These are phyloP conservation scores for Neurospora discreta DNA, from an alignment of 495 filamentous ascomycete genomes.

Conservation along the genomic window DNA sequence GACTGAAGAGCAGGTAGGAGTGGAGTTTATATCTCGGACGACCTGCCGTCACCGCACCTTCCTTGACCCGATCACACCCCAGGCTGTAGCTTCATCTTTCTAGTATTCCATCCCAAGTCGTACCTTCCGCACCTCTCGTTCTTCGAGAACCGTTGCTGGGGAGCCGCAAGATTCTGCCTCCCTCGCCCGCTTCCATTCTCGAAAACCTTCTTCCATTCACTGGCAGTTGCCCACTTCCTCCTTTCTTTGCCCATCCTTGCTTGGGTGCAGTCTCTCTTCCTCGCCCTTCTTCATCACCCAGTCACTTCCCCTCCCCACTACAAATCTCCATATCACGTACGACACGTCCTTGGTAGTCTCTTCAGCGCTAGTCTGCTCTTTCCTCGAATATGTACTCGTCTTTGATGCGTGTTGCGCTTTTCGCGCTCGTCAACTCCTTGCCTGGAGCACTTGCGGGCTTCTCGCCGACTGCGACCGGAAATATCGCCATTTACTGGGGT, in stretches of 20 bases:
- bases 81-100: background rate
- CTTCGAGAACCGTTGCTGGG: background rate
- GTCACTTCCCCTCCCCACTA: background rate
- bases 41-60: background rate
- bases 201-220: background rate
- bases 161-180: background rate
- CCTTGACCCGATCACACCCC: background rate
- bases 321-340: background rate
- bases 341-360: background rate
- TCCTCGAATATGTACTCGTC: conserved; percentile 1
- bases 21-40: background rate
- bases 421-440: conserved; percentile 1
- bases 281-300: background rate
- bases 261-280: background rate
- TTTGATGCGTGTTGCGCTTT: conserved; percentile 3
- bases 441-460: conserved; percentile 31
- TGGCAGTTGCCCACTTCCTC: background rate
- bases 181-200: background rate
- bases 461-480: conserved; percentile 36
- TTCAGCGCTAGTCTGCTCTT: background rate
- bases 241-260: background rate
- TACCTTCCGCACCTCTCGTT: background rate
- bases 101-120: background rate
- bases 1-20: background rate
- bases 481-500: conserved; percentile 59